phyloP scores from a whole-genome alignment of 108 stramenopile species.

The Schizochytrium sp. region DNA sequence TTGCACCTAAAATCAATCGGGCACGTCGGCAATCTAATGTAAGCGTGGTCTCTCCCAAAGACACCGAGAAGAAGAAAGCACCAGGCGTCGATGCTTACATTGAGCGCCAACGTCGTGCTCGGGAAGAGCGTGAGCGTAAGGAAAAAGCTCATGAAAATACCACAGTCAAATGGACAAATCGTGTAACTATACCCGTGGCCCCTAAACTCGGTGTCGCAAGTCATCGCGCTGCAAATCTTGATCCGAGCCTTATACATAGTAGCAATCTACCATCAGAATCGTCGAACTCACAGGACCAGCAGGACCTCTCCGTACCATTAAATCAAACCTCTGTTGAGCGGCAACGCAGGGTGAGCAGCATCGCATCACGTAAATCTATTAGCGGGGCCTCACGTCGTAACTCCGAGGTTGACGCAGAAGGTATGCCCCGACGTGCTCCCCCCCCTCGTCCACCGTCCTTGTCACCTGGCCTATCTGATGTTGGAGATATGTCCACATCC shows the following conservation, averaged over 20 bases:
- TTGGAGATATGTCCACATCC: neutral
- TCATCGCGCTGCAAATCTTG: neutral
- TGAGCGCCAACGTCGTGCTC: constrained; percentile 23
- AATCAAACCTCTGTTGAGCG: too few species aligned
- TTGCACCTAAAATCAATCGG: constrained; percentile 33
- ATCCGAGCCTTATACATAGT: neutral
- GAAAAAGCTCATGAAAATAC: neutral
- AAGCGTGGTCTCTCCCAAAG: neutral
- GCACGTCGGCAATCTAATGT: neutral
- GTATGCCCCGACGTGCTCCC: neutral
- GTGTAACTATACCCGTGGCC: constrained; percentile 40
- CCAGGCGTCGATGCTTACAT: constrained; percentile 29
- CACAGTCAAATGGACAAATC: constrained; percentile 36
- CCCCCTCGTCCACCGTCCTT: constrained; percentile 13
- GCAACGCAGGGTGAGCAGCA: too few species aligned
- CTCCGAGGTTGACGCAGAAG: neutral
- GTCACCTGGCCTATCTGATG: neutral
- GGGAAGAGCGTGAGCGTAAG: constrained; percentile 45
- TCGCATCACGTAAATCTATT: too few species aligned
- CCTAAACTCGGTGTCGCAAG: constrained; percentile 37
- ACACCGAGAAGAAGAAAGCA: neutral
- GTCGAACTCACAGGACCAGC: neutral
- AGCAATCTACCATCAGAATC: neutral
- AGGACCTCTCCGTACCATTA: too few species aligned
- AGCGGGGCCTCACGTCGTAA: neutral